Conservation (phyloP, 2,329 filamentous ascomycete genomes). For the Claviceps paspali region DNA sequence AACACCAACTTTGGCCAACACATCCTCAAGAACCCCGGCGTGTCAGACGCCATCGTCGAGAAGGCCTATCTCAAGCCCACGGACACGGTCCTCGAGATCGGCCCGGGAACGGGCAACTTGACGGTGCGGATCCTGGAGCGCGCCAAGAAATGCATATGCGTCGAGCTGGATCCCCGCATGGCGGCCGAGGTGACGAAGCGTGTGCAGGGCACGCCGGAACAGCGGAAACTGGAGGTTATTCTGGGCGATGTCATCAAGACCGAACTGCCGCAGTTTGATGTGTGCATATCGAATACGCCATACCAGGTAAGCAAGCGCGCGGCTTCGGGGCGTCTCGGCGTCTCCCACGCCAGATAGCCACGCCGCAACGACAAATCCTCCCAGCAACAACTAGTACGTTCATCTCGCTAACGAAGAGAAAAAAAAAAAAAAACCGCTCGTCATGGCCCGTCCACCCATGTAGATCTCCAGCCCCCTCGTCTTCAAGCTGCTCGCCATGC, state of each 20-base stretch:
- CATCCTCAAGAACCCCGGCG: conserved; percentile 83
- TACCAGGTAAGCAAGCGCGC: conserved; percentile 41
- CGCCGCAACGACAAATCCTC: too few species aligned
- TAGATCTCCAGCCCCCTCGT: conserved; percentile 82
- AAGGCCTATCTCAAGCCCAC: conserved; percentile 86
- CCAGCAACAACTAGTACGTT: too few species aligned
- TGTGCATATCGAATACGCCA: conserved; percentile 57
- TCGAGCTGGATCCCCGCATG: conserved; percentile 94
- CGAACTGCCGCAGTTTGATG: conserved; percentile 59
- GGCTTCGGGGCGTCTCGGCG: too few species aligned
- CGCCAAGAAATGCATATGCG: conserved; percentile 65
- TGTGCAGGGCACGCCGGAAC: conserved; percentile 75
- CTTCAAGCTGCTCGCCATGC: conserved; percentile 73
- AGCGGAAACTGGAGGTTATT: conserved; percentile 73
- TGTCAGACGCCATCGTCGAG: conserved; percentile 52
- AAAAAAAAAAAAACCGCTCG: background rate
- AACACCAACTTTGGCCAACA: conserved; percentile 79
- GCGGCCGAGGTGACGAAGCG: conserved; percentile 87
- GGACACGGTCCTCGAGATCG: conserved; percentile 81
- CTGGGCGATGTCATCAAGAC: conserved; percentile 83
- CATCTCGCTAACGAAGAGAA: background rate
- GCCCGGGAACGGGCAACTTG: conserved; percentile 77
- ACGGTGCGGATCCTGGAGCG: conserved; percentile 81
- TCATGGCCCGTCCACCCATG: too few species aligned
- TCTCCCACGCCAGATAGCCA: too few species aligned